phyloP scores from a whole-genome alignment of 192 early-diverging fungal genomes.

The Radiomyces spectabilis region DNA sequence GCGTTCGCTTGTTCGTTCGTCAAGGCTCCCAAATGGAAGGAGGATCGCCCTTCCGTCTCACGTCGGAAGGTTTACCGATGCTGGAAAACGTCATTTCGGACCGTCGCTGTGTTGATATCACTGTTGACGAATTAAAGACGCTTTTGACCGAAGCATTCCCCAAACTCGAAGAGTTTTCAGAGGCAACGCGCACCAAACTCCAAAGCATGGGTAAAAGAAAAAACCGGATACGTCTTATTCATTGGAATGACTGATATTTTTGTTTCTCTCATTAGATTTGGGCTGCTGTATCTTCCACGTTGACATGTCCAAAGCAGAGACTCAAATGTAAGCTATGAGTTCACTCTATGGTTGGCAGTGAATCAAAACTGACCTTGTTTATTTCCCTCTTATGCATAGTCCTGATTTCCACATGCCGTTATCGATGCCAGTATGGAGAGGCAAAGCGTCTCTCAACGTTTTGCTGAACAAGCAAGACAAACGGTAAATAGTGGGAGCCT shows the following conservation, averaged over 20 bases:
- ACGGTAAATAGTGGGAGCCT: conserved; percentile 16
- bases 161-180: conserved; percentile 21
- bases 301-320: conserved; percentile 34
- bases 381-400: neutral
- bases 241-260: neutral
- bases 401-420: conserved; percentile 25
- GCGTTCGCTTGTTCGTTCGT: conserved; percentile 81
- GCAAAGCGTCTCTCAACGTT: conserved; percentile 62
- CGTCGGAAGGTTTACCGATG: conserved; percentile 59
- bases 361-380: neutral
- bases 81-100: conserved; percentile 44
- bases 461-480: conserved; percentile 71
- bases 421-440: conserved; percentile 66
- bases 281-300: conserved; percentile 55
- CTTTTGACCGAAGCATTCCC: conserved; percentile 48
- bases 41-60: conserved; percentile 57
- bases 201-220: conserved; percentile 9
- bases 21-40: conserved; percentile 48
- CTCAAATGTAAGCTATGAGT: neutral
- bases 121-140: conserved; percentile 35
- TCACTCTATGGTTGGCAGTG: neutral
- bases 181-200: neutral
- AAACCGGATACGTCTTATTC: neutral
- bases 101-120: conserved; percentile 35
- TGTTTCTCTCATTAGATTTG: conserved; percentile 11